phyloP scores from a whole-genome alignment of 768 basidiomycete species.

The Lactifluus rugatus region DNA sequence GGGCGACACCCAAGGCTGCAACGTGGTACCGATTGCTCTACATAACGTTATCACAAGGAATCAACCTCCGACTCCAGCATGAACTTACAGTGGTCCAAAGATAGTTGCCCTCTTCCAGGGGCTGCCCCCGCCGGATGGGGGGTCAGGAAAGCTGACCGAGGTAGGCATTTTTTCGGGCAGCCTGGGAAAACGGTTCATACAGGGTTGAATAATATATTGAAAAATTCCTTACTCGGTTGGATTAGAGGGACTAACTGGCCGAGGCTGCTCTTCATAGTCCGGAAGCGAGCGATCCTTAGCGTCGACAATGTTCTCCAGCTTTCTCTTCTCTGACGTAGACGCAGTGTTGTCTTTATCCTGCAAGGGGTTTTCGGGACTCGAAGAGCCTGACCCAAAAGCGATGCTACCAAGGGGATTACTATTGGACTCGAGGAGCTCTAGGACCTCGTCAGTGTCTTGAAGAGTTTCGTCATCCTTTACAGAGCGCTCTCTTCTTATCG shows the following conservation, averaged over 20 bases:
- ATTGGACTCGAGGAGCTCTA: constrained; percentile 7
- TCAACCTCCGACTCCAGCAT: neutral
- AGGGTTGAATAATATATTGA: neutral
- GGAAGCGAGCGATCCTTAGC: neutral
- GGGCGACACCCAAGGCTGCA: neutral
- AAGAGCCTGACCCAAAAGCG: neutral
- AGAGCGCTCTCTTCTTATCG: neutral
- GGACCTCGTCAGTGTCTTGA: constrained; percentile 4
- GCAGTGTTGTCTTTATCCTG: neutral
- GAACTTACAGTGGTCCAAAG: constrained; percentile 20
- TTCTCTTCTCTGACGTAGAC: neutral
- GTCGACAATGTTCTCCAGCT: neutral
- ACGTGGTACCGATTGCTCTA: constrained; percentile 12
- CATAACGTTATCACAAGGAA: neutral
- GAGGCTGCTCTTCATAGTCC: constrained; percentile 3
- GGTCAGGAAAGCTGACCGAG: constrained; percentile 12
- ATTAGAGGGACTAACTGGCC: neutral
- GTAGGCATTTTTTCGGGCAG: constrained; percentile 16
- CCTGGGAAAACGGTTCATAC: neutral
- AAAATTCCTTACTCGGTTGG: constrained; percentile 2
- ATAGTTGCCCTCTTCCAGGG: constrained; percentile 16
- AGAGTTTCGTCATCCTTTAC: neutral
- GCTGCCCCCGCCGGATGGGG: neutral
- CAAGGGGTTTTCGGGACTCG: neutral
- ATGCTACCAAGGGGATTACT: neutral